Conservation (phyloP, 768 basidiomycete species). For the Lentinula boryana region DNA sequence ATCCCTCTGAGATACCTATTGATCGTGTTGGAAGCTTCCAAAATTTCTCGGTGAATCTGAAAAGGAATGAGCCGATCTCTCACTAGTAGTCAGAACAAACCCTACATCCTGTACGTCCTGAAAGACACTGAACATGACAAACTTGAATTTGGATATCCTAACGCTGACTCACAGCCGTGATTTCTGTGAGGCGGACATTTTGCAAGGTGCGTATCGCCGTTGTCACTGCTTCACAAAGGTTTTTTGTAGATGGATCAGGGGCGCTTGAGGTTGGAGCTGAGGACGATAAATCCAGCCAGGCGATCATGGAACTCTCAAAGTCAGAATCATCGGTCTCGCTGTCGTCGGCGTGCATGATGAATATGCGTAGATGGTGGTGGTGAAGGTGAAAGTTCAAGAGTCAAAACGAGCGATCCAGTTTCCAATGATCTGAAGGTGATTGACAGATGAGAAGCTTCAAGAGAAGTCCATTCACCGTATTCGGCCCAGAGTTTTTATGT, state of each 20-base stretch:
- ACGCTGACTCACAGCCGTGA: background rate
- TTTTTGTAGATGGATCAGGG: background rate
- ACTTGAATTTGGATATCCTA: background rate
- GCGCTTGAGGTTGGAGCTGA: background rate
- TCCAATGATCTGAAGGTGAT: background rate
- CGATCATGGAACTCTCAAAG: constrained; percentile 1
- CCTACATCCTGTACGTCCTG: no score
- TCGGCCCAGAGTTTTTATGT: constrained; percentile 26
- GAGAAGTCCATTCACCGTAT: background rate
- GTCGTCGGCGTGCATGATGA: background rate
- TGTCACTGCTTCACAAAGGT: background rate
- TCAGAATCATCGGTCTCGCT: constrained; percentile 2
- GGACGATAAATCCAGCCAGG: background rate
- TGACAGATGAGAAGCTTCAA: constrained; percentile 1
- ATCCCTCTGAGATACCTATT: constrained; percentile 13
- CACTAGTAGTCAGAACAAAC: no score
- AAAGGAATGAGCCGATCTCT: background rate
- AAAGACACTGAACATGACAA: background rate
- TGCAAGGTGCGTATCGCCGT: background rate
- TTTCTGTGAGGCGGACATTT: background rate
- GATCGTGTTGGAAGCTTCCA: constrained; percentile 16
- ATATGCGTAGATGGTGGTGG: background rate
- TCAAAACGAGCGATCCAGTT: background rate
- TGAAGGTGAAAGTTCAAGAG: background rate
- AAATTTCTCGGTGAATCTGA: constrained; percentile 11